Evolutionary conservation across 2,329 filamentous ascomycete species (phyloP), one percentile per base, ranked within the genome.

Genomic region (Endoconidiophora laricicola): DNA sequence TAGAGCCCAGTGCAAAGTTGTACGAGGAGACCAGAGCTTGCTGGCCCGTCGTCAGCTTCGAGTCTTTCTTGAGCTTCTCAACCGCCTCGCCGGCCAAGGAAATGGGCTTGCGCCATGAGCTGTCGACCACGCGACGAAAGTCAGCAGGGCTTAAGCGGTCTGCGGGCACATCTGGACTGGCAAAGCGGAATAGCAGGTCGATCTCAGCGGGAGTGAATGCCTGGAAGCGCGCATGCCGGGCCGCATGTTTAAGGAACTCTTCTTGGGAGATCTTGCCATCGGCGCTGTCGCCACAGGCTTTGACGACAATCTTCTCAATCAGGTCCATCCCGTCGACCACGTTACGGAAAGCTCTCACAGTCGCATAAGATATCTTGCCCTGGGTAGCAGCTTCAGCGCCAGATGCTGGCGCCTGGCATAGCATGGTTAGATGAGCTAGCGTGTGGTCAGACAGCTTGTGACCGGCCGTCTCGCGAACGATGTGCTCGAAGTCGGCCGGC

Each of bases 381-480:
- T 86, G 81, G 6, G 86, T 86, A 63, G 96, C 94, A 22, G 24
- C 12, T n/a, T 33, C 47, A 12, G 3, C 7, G 12, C 46, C n/a
- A 14, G 10, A n/a, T 6, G 22, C 29, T 12, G 38, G 29, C 68
- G 12, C 14, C 68, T 95, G 95, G 76, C 90, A 96, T 39, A 98
- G 76, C 1, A 87, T 91, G 55, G 84, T 80, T 44, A 98, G 76
- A 66, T 96, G 90, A 57, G 88, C 80, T 46, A 98, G 74, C 40
- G 98, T 72, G 65, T 98, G 88, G 66, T 98, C 91, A 0, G 90
- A 96, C 55, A 98, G 79, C 76, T 98, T 98, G 72, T 98, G 91
- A 60, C 78, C 81, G 14, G 88, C 80, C 1, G 88, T 96, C 67
- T 94, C 86, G 53, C 84, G 73, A 61, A 98, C 94, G 67, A 98